Evolutionary conservation across 2,329 filamentous ascomycete species (phyloP).

Genomic region (Nemania sp.): DNA sequence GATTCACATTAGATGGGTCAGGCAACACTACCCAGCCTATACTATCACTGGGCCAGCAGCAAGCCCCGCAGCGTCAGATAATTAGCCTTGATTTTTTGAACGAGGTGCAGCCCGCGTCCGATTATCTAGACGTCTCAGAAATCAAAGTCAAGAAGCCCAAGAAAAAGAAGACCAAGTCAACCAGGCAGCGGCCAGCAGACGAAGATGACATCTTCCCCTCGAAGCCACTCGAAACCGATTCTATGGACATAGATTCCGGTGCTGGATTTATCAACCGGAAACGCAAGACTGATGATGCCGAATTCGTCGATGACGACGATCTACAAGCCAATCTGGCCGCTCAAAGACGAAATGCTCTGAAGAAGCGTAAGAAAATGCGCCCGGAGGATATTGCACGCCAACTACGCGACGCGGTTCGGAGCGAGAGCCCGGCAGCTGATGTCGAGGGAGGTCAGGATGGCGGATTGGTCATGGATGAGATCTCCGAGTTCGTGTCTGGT

Average conservation of each 20-base stretch:
- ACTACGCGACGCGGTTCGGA: conserved; percentile 66
- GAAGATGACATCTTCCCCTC: conserved; percentile 62
- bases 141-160: conserved; percentile 95
- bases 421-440: conserved; percentile 53
- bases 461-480: conserved; percentile 92
- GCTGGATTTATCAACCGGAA: conserved; percentile 57
- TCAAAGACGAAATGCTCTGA: conserved; percentile 82
- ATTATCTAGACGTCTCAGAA: conserved; percentile 84
- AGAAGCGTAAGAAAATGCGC: conserved; percentile 85
- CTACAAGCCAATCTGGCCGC: conserved; percentile 81
- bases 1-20: conserved; percentile 81
- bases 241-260: conserved; percentile 79
- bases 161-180: conserved; percentile 82
- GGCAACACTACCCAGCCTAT: conserved; percentile 70
- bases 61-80: conserved; percentile 67
- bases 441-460: conserved; percentile 44
- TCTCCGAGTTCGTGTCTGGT: conserved; percentile 89
- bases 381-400: conserved; percentile 87
- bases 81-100: conserved; percentile 71
- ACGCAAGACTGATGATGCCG: conserved; percentile 65
- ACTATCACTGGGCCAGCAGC: conserved; percentile 54
- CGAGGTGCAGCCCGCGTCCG: conserved; percentile 71
- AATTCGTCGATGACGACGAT: conserved; percentile 88
- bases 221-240: conserved; percentile 45
- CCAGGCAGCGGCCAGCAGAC: conserved; percentile 68